phyloP scores from a whole-genome alignment of 495 filamentous ascomycete species.

The Trypethelium eluteriae region DNA sequence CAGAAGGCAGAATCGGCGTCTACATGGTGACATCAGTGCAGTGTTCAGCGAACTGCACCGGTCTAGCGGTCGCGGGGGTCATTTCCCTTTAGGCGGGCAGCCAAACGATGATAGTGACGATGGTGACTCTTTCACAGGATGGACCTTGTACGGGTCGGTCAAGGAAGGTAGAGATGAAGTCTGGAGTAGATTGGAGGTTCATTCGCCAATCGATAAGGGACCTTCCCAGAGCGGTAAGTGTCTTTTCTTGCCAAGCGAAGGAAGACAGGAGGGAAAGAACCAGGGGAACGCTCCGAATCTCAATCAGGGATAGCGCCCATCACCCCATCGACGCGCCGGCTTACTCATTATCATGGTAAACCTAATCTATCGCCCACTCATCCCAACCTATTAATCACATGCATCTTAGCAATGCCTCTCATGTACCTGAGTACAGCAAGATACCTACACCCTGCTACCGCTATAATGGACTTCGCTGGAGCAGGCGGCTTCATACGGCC shows the following conservation, averaged over 20 bases:
- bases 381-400: not conserved
- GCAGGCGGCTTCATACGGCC: not conserved
- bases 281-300: too few relatives aligned
- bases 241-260: not conserved
- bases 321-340: not conserved
- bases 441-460: not conserved
- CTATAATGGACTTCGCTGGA: not conserved
- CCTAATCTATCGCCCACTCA: not conserved
- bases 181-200: slow-evolving; percentile 1
- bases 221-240: slow-evolving; percentile 1
- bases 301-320: too few relatives aligned
- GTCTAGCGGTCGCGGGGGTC: not conserved
- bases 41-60: not conserved
- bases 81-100: not conserved
- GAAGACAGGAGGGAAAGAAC: not conserved
- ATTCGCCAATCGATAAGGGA: not conserved
- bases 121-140: not conserved
- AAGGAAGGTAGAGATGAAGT: not conserved
- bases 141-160: not conserved
- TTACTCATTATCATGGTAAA: not conserved
- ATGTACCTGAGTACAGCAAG: not conserved
- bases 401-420: not conserved
- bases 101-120: not conserved
- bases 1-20: not conserved
- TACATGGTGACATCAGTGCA: not conserved